A percentile compares a stretch with the other conserved stretches of the same genome.
phyloP scores from a whole-genome alignment of 2,329 filamentous ascomycete genomes.

The Ophiostoma angusticollis region DNA sequence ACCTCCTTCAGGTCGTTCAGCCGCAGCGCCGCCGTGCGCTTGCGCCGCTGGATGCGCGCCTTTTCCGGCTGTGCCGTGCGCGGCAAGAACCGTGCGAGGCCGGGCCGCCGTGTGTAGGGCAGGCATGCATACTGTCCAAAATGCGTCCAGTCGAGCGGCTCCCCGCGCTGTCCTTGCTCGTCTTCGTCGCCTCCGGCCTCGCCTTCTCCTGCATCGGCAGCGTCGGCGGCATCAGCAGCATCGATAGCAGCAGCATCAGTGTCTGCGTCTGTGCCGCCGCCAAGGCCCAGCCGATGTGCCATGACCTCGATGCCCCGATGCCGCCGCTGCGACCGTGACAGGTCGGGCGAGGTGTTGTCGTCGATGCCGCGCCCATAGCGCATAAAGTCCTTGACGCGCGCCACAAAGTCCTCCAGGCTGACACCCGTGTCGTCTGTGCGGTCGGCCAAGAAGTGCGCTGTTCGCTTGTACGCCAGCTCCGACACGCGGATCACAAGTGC shows the following conservation, averaged over 20 bases:
- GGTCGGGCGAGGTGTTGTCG: constrained; percentile 36
- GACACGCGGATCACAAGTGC: constrained; percentile 70
- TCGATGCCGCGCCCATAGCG: constrained; percentile 46
- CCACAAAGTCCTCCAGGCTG: constrained; percentile 83
- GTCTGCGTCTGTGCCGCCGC: constrained; percentile 6
- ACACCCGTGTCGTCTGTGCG: constrained; percentile 56
- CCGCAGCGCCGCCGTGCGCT: constrained; percentile 58
- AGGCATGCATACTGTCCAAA: constrained; percentile 68
- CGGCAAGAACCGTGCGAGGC: constrained; percentile 70
- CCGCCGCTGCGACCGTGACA: constrained; percentile 36
- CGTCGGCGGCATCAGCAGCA: constrained; percentile 21
- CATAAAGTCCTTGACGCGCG: constrained; percentile 85
- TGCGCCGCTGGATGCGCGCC: constrained; percentile 52
- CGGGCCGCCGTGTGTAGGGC: constrained; percentile 58
- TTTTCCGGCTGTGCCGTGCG: constrained; percentile 75
- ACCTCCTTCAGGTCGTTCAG: constrained; percentile 57
- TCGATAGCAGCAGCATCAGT: not conserved
- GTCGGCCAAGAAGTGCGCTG: constrained; percentile 60
- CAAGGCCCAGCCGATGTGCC: constrained; percentile 24
- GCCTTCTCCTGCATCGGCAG: constrained; percentile 46
- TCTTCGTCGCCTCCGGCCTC: constrained; percentile 51
- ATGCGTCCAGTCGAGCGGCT: constrained; percentile 75
- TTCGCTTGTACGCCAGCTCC: constrained; percentile 68
- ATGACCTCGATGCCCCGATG: constrained; percentile 31
- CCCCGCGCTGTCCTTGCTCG: constrained; percentile 46